phyloP scores from a whole-genome alignment of 1,139 yeast genomes.

The Eremothecium coryli region DNA sequence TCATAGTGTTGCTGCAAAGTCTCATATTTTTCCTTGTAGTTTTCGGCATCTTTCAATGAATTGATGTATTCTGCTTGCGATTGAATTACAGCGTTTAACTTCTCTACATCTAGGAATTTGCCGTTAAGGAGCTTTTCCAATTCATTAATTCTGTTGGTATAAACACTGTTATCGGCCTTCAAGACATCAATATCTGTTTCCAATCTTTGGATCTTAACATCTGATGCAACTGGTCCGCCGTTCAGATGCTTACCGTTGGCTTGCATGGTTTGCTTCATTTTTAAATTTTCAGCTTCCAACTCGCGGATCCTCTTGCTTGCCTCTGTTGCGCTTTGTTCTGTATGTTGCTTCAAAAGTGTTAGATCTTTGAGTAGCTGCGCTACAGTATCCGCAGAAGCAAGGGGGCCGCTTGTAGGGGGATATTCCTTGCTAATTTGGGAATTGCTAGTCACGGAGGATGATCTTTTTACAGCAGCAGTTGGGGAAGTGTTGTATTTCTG shows the following conservation, averaged over 20 bases:
- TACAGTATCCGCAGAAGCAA: conserved; percentile 15
- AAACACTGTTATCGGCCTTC: conserved; percentile 38
- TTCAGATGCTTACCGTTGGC: conserved; percentile 6
- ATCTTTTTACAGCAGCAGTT: too few relatives aligned
- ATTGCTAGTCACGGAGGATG: too few relatives aligned
- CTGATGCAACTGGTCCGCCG: not conserved
- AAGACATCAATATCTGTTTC: conserved; percentile 40
- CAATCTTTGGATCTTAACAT: conserved; percentile 31
- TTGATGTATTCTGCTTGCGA: conserved; percentile 43
- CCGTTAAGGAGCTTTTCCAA: conserved; percentile 49
- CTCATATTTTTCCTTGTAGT: conserved; percentile 38
- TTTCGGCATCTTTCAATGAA: conserved; percentile 40
- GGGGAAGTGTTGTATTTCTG: too few relatives aligned
- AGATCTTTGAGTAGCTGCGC: conserved; percentile 37
- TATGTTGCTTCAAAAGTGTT: conserved; percentile 37
- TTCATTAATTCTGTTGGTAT: conserved; percentile 37
- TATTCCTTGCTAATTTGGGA: too few relatives aligned
- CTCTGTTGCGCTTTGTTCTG: conserved; percentile 43
- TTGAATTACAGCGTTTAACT: conserved; percentile 47
- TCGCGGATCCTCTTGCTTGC: conserved; percentile 43
- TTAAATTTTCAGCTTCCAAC: conserved; percentile 40
- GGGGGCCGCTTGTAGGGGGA: too few relatives aligned
- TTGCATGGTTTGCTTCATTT: conserved; percentile 21
- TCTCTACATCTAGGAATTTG: conserved; percentile 45
- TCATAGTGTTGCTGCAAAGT: conserved; percentile 43